Evolutionary conservation across 495 filamentous ascomycete species (phyloP).

Genomic region (Penicillium subrubescens): DNA sequence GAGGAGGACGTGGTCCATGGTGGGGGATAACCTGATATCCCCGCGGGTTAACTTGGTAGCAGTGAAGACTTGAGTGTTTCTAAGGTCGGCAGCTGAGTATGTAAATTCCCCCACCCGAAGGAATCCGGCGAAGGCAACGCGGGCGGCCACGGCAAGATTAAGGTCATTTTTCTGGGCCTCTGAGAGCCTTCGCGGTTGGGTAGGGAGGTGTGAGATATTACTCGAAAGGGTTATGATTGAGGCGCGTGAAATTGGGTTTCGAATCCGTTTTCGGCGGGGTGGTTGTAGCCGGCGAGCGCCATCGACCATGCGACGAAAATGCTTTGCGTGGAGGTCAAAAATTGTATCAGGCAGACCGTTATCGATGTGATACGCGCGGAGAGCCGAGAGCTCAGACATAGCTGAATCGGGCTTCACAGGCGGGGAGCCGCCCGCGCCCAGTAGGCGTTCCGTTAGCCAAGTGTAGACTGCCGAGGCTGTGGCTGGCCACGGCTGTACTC

Average conservation of each 20-base stretch:
- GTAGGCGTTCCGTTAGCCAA: background rate
- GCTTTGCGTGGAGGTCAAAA: background rate
- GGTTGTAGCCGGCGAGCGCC: background rate
- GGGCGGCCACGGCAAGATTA: background rate
- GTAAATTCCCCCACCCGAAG: background rate
- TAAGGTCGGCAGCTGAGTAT: background rate
- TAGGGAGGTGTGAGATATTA: too few relatives aligned
- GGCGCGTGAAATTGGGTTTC: background rate
- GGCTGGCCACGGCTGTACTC: background rate
- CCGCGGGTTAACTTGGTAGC: too few relatives aligned
- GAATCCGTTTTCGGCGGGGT: background rate
- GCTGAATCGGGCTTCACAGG: background rate
- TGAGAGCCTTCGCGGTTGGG: background rate
- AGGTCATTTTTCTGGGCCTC: background rate
- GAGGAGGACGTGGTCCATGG: too few relatives aligned
- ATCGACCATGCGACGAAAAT: background rate
- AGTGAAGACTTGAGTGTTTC: background rate
- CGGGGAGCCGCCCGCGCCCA: too few relatives aligned
- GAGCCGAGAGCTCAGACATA: background rate
- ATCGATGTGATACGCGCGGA: background rate
- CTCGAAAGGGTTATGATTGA: background rate
- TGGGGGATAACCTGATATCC: too few relatives aligned
- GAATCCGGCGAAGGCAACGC: background rate
- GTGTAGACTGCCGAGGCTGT: background rate
- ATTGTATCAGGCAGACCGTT: background rate